phyloP scores from a whole-genome alignment of 2,329 filamentous ascomycete genomes.

The Atkinsonella hypoxylon region DNA sequence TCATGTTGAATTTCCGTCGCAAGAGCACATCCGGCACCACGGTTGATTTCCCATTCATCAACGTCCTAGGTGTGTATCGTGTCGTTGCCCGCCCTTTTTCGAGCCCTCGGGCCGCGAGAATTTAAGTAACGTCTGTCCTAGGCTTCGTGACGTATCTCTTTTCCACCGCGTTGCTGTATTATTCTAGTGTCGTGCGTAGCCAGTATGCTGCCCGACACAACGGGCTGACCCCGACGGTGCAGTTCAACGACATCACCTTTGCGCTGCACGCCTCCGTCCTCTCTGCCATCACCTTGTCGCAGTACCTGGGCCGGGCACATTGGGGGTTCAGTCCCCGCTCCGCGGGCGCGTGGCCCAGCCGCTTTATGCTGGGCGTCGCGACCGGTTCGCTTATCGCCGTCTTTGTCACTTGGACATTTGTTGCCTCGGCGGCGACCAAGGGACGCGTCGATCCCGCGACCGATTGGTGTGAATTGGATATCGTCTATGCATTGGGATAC shows the following conservation, averaged over 20 bases:
- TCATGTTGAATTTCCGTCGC: conserved; percentile 65
- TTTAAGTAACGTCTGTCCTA: conserved; percentile 9
- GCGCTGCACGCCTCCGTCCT: conserved; percentile 69
- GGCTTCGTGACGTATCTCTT: conserved; percentile 67
- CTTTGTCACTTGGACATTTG: conserved; percentile 33
- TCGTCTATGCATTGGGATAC: conserved; percentile 62
- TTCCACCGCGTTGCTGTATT: conserved; percentile 66
- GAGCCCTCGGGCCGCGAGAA: too few species aligned
- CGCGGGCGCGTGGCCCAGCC: conserved; percentile 41
- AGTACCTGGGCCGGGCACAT: conserved; percentile 60
- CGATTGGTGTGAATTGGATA: conserved; percentile 51
- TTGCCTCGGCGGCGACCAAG: conserved; percentile 26
- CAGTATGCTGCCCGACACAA: conserved; percentile 77
- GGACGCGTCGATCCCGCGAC: conserved; percentile 22
- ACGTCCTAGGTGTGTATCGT: conserved; percentile 40
- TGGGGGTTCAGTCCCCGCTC: conserved; percentile 70
- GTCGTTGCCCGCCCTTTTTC: background rate
- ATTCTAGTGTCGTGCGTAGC: conserved; percentile 60
- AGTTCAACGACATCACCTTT: conserved; percentile 83
- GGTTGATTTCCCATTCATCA: conserved; percentile 76
- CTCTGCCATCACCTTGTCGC: conserved; percentile 61
- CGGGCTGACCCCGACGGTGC: conserved; percentile 68
- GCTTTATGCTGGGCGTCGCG: conserved; percentile 55
- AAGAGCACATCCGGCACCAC: conserved; percentile 72
- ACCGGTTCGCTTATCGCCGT: conserved; percentile 55